Conservation (phyloP, 345 rosid genomes). For the Citrus glauca region DNA sequence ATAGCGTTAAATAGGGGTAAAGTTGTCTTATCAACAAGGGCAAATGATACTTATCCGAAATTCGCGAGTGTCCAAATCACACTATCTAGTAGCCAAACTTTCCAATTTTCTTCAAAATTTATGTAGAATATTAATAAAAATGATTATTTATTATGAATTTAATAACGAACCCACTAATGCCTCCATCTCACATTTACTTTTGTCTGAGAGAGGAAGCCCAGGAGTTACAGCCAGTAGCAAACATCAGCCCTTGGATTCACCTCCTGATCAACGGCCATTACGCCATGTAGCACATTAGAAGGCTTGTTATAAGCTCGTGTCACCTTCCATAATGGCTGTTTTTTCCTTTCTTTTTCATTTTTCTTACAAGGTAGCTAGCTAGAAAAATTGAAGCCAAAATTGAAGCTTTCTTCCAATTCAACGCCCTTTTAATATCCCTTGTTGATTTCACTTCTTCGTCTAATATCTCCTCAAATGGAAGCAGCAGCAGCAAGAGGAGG, state of each 20-base stretch:
- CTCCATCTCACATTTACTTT: conserved; percentile 29
- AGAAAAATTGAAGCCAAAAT: conserved; percentile 8
- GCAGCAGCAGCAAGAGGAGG: conserved; percentile 15
- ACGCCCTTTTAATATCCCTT: background rate
- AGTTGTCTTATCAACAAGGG: background rate
- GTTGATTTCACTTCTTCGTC: conserved; percentile 11
- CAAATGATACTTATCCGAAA: background rate
- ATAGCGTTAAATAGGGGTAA: background rate
- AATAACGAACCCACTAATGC: conserved; percentile 43
- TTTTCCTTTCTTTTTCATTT: background rate
- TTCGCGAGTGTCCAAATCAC: background rate
- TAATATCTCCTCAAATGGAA: conserved; percentile 33
- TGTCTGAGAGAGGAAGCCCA: conserved; percentile 44
- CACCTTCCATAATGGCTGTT: conserved; percentile 21
- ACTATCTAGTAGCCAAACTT: background rate
- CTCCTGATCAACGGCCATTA: conserved; percentile 29
- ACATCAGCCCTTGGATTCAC: conserved; percentile 37
- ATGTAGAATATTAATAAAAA: background rate
- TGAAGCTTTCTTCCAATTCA: conserved; percentile 23
- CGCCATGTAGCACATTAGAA: conserved; percentile 27
- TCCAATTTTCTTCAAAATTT: conserved; percentile 4
- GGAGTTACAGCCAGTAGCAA: conserved; percentile 43
- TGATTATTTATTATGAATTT: conserved; percentile 22
- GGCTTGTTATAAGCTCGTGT: conserved; percentile 36
- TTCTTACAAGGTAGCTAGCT: conserved; percentile 10